Percentiles rank a stretch among this genome's conserved stretches.
phyloP scores from a whole-genome alignment of 2,329 filamentous ascomycete genomes.

The Scopulariopsis brevicaulis region DNA sequence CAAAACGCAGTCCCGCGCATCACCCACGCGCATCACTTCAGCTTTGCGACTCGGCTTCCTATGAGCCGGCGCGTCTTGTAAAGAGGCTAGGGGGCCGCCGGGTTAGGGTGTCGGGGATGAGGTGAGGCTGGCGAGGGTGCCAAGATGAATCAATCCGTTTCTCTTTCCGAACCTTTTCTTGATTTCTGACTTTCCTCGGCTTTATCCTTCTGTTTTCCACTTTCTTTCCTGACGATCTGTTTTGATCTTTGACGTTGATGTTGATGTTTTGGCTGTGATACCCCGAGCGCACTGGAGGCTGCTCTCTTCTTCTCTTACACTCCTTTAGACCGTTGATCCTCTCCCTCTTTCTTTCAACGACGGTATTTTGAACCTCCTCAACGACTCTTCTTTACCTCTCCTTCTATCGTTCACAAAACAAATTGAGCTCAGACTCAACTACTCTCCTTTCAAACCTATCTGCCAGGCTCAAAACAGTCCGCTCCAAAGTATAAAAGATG shows the following conservation, averaged over 20 bases:
- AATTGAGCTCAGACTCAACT: not conserved
- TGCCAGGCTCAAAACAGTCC: not conserved
- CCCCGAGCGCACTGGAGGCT: slow-evolving; percentile 5
- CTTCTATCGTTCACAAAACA: not conserved
- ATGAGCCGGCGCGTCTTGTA: not conserved
- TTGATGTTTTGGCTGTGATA: slow-evolving; percentile 4
- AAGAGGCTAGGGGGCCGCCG: not conserved
- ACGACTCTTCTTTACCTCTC: not conserved
- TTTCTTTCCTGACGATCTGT: too few relatives aligned
- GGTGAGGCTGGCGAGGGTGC: not conserved
- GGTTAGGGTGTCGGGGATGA: not conserved
- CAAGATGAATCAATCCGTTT: not conserved
- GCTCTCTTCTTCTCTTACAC: slow-evolving; percentile 5
- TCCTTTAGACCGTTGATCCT: not conserved
- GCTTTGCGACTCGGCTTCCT: not conserved
- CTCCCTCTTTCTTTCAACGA: not conserved
- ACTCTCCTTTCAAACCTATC: too few relatives aligned
- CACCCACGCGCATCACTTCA: not conserved
- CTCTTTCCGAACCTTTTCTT: slow-evolving; percentile 7
- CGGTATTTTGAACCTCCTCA: not conserved
- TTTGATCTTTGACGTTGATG: too few relatives aligned
- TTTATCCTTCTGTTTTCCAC: too few relatives aligned
- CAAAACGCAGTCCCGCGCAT: not conserved
- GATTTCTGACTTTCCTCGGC: slow-evolving; percentile 8
- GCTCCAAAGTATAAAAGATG: not conserved